Base-by-base conservation (phyloP, 176 grass and related monocot species). In the Oryza coarctata region DNA sequence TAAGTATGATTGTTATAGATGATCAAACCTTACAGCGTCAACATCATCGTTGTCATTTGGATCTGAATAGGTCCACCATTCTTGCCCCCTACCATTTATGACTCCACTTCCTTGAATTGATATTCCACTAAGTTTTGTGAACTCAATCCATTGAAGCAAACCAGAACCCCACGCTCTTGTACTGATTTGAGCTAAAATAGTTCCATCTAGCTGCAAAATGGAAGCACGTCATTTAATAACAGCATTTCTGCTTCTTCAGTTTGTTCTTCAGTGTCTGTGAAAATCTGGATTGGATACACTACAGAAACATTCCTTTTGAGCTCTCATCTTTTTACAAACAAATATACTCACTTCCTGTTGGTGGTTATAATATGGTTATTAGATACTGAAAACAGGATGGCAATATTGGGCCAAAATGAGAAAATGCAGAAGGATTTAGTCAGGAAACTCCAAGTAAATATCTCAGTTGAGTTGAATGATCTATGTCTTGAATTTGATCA, bases 61-160 rank as follows among this genome's bases (percentile, higher is more conserved):
- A 75, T 88, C 80, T 44, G 88, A 78, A 80, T 85, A 47, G 18
- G 95, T 93, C 95, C 95, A 98, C 95, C 95, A 98, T 34, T 86
- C 58, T 50, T 86, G 89, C 26, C 95, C 95, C 76, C 79, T 83
- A 8, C 95, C 92, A 74, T 98, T 94, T 71, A 98, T 93, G 12
- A 82, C 49, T 36, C 95, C 92, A 41, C 75, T 90, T 66, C 95
- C 95, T 91, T 77, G 84, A 45, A 98, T 95, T 75, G 88, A 63
- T 86, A 95, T 86, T 70, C 95, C 95, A 80, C 40, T 80, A 70
- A 98, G 81, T 68, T 98, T 98, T 0, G 95, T 95, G 77, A 98
- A 98, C 62, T 95, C 90, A 7, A 98, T 73, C 95, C 95, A 95
- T 38, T 94, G 93, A 63, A 98, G 87, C 76, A 93, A 77, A 62